A percentile compares a stretch with the other conserved stretches of the same genome.
These are phyloP conservation scores for Amborella trichopoda DNA, from an alignment of 164 flowering plant genomes.

Conservation along the genomic window DNA sequence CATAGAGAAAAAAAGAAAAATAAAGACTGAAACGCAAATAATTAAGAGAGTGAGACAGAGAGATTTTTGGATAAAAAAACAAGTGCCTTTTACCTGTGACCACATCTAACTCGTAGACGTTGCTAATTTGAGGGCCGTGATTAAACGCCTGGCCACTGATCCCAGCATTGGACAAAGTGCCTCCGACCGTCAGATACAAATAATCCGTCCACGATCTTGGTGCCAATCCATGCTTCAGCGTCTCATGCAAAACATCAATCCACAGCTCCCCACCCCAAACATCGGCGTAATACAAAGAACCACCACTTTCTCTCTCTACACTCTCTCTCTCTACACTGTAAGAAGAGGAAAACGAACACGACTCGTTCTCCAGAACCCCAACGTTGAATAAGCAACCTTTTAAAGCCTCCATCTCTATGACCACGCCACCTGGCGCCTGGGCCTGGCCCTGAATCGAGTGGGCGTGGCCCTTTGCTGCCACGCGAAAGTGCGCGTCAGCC, in stretches of 20 bases:
- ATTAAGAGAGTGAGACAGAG: no score
- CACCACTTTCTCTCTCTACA: slow-evolving; percentile 16
- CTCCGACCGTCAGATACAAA: slow-evolving; percentile 83
- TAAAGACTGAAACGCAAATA: no score
- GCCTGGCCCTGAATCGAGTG: slow-evolving; percentile 97
- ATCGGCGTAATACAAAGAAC: slow-evolving; percentile 69
- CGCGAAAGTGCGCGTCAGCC: slow-evolving; percentile 29
- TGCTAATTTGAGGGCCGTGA: slow-evolving; percentile 93
- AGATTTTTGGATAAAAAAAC: no score
- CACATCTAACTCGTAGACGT: slow-evolving; percentile 76
- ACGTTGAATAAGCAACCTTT: no score
- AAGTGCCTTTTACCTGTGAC: slow-evolving; percentile 66
- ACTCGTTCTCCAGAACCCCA: no score
- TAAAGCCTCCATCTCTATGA: slow-evolving; percentile 47
- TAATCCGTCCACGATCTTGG: slow-evolving; percentile 98
- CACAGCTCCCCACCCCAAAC: slow-evolving; percentile 97
- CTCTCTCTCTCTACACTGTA: no score
- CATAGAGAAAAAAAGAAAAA: no score
- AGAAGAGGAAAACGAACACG: neutral
- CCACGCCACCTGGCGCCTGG: slow-evolving; percentile 48
- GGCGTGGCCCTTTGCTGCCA: slow-evolving; percentile 89
- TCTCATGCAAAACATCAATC: slow-evolving; percentile 64
- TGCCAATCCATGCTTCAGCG: slow-evolving; percentile 58
- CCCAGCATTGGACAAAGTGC: slow-evolving; percentile 91
- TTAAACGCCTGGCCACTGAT: slow-evolving; percentile 95